These are phyloP conservation scores for Pichia heedii DNA, from an alignment of 805 yeast species.

Conservation along the genomic window DNA sequence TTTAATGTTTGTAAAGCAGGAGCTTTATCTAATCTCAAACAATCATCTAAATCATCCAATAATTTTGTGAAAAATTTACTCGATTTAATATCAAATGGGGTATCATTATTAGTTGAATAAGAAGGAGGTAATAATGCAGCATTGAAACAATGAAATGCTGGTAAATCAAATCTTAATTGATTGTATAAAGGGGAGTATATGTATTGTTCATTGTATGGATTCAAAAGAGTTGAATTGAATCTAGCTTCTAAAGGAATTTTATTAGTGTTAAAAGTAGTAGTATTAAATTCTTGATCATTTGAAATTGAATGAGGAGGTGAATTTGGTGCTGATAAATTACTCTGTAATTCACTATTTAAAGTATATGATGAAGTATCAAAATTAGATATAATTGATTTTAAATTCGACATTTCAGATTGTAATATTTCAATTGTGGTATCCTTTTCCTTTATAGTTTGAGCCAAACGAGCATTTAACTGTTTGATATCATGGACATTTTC, in stretches of 20 bases:
- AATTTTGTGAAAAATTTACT: conserved; percentile 55
- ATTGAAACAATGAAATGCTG: conserved; percentile 36
- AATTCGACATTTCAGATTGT: conserved; percentile 56
- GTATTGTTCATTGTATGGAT: conserved; percentile 17
- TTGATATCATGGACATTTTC: conserved; percentile 53
- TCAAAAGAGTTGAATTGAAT: conserved; percentile 13
- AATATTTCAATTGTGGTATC: conserved; percentile 57
- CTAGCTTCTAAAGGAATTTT: conserved; percentile 9
- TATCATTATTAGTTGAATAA: neutral
- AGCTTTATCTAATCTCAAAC: conserved; percentile 53
- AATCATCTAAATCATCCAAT: conserved; percentile 72
- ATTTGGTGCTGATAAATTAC: neutral
- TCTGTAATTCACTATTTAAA: neutral
- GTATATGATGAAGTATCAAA: neutral
- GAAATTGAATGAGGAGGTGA: neutral
- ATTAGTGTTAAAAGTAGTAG: neutral
- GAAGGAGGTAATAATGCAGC: conserved; percentile 25
- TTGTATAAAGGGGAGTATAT: conserved; percentile 26
- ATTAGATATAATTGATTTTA: conserved; percentile 51
- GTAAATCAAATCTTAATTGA: conserved; percentile 35
- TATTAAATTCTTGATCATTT: neutral
- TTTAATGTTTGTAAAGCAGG: conserved; percentile 44
- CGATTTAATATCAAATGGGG: conserved; percentile 31
- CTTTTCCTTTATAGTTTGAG: conserved; percentile 53
- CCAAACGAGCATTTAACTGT: conserved; percentile 47